These are phyloP conservation scores for Stagonosporopsis cucurbitacearum DNA, from an alignment of 2,329 filamentous ascomycete species.

Conservation along the genomic window DNA sequence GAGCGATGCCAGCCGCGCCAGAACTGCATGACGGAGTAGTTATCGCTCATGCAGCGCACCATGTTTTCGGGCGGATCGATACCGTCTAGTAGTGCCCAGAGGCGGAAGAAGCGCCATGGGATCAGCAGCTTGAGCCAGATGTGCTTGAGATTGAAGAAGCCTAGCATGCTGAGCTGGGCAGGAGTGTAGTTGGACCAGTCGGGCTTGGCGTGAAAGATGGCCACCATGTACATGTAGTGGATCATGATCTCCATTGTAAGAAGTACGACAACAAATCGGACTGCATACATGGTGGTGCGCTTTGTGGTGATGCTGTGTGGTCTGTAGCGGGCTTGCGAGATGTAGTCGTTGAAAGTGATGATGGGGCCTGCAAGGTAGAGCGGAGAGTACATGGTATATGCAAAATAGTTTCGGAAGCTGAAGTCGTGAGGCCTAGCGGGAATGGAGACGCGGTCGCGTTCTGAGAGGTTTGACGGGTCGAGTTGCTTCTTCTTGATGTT, in stretches of 20 bases:
- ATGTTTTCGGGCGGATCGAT: conserved; percentile 98
- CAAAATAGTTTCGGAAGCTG: conserved; percentile 83
- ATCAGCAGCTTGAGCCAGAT: conserved; percentile 98
- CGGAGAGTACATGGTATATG: conserved; percentile 88
- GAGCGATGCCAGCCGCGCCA: conserved; percentile 97
- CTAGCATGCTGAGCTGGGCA: conserved; percentile 85
- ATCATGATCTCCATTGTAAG: conserved; percentile 85
- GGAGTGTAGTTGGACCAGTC: conserved; percentile 85
- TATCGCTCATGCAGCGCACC: conserved; percentile 94
- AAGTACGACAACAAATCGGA: conserved; percentile 81
- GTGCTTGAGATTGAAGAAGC: conserved; percentile 94
- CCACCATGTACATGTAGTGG: conserved; percentile 92
- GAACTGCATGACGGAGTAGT: conserved; percentile 88
- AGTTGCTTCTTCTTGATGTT: conserved; percentile 93
- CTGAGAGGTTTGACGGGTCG: conserved; percentile 84
- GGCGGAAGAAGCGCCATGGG: conserved; percentile 96
- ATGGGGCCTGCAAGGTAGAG: conserved; percentile 94
- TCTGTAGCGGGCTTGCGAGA: conserved; percentile 80
- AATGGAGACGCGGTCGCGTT: conserved; percentile 81
- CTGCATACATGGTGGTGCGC: conserved; percentile 79
- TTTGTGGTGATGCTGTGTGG: conserved; percentile 71
- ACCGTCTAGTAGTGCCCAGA: conserved; percentile 91
- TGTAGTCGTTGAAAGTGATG: conserved; percentile 97
- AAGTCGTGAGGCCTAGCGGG: conserved; percentile 76
- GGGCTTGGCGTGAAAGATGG: conserved; percentile 82